A percentile compares a stretch with the other conserved stretches of the same genome.
Evolutionary conservation across 768 basidiomycete species (phyloP).

Genomic region (Calocybe cyanea): DNA sequence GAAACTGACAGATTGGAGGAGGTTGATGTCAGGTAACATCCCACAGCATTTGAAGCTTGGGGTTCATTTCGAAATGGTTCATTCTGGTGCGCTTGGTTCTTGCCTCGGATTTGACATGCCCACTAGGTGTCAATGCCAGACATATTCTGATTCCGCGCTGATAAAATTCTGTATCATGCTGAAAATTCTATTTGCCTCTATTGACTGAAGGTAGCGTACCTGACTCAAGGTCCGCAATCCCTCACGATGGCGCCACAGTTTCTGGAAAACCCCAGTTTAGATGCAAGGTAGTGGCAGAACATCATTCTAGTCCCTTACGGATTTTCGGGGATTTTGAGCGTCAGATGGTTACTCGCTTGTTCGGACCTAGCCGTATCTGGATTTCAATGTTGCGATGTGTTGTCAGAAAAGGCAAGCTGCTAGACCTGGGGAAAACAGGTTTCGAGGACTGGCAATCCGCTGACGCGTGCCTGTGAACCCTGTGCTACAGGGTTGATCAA

Average conservation of each 20-base stretch:
- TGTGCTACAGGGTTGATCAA: conserved; percentile 41
- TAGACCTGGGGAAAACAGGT: conserved; percentile 36
- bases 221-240: conserved; percentile 4
- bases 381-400: conserved; percentile 46
- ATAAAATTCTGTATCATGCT: too few species aligned
- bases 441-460: conserved; percentile 41
- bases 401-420: conserved; percentile 39
- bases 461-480: conserved; percentile 42
- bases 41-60: conserved; percentile 1
- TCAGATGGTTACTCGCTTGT: conserved; percentile 30
- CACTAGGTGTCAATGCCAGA: conserved; percentile 4
- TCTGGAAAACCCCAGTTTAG: conserved; percentile 28
- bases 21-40: conserved; percentile 5
- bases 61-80: conserved; percentile 4
- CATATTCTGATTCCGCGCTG: conserved; percentile 21
- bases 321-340: conserved; percentile 34
- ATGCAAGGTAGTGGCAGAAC: conserved; percentile 18
- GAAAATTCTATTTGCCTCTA: conserved; percentile 7
- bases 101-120: conserved; percentile 8
- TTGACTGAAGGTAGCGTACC: conserved; percentile 12
- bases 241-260: conserved; percentile 26
- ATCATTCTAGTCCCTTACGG: conserved; percentile 28
- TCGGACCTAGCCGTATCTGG: conserved; percentile 49
- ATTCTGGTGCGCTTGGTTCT: conserved; percentile 6
- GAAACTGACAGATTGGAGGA: conserved; percentile 16